A percentile compares a stretch with the other conserved stretches of the same genome.
Evolutionary conservation across 192 early-diverging fungal genomes (phyloP).

Genomic region (Backusella morwellensis): DNA sequence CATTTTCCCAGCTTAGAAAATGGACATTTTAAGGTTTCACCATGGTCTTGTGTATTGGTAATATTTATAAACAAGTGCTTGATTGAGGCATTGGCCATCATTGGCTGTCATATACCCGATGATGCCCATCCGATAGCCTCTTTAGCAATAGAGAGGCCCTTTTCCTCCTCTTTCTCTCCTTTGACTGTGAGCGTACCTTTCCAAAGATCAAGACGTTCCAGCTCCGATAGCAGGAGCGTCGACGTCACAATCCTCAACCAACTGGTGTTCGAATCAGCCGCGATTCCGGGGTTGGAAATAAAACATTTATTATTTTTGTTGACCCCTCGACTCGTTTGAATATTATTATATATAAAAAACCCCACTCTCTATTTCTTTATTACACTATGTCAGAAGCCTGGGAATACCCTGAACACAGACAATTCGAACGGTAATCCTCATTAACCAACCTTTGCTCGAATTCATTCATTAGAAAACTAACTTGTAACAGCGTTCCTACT

Average conservation of each 20-base stretch:
- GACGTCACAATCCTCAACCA: background rate
- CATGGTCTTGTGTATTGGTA: background rate
- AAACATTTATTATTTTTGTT: constrained; percentile 10
- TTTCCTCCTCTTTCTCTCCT: too few species aligned
- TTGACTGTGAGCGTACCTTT: too few species aligned
- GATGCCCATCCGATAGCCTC: too few species aligned
- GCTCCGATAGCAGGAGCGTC: background rate
- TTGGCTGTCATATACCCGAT: too few species aligned
- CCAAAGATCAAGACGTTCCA: background rate
- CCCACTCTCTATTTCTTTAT: constrained; percentile 12
- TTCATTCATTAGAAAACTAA: background rate
- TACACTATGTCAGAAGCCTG: constrained; percentile 26
- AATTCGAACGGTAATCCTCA: constrained; percentile 33
- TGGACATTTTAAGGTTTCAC: background rate
- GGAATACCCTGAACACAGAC: constrained; percentile 42
- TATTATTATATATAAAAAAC: background rate
- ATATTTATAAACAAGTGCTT: background rate
- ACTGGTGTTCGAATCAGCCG: too few species aligned
- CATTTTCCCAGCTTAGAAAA: background rate
- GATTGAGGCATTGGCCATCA: too few species aligned
- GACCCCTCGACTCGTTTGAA: constrained; percentile 5
- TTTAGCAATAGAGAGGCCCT: too few species aligned
- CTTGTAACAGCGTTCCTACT: constrained; percentile 29
- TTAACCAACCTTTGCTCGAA: background rate
- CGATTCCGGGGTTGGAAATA: constrained; percentile 5